phyloP scores from a whole-genome alignment of 2,329 filamentous ascomycete genomes.

The Orbilia blumenaviensis region DNA sequence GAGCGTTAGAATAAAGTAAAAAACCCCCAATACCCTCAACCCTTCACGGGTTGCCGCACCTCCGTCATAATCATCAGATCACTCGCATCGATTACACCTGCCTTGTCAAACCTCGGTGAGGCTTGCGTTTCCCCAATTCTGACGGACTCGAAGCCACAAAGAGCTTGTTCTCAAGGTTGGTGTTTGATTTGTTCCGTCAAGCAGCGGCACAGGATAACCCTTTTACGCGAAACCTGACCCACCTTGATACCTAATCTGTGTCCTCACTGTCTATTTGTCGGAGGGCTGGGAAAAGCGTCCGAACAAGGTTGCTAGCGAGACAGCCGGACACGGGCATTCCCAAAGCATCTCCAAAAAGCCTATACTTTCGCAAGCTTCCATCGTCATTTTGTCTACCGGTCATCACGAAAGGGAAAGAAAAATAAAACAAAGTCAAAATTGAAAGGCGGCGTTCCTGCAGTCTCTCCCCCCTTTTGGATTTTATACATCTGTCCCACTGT shows the following conservation, averaged over 20 bases:
- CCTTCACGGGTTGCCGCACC: constrained; percentile 7
- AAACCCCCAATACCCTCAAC: neutral
- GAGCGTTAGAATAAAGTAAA: neutral
- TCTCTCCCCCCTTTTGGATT: neutral
- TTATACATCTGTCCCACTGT: neutral
- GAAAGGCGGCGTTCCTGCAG: neutral
- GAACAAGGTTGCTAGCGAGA: constrained; percentile 29
- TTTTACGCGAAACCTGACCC: constrained; percentile 41
- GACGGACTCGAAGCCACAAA: constrained; percentile 20
- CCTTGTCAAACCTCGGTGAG: constrained; percentile 28
- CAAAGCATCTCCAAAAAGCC: constrained; percentile 12
- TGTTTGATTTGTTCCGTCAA: constrained; percentile 48
- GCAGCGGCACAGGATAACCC: constrained; percentile 18
- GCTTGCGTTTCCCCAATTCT: constrained; percentile 38
- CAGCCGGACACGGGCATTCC: constrained; percentile 25
- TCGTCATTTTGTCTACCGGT: constrained; percentile 7
- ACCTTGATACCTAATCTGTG: constrained; percentile 21
- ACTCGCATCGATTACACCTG: constrained; percentile 22
- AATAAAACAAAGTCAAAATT: neutral
- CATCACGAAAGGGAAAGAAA: neutral
- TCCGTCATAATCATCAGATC: constrained; percentile 16
- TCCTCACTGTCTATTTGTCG: constrained; percentile 29
- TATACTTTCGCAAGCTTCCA: neutral
- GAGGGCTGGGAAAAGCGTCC: constrained; percentile 33
- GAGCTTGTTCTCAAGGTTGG: constrained; percentile 36